Conservation (phyloP, 108 stramenopile species). For the Cyclostephanos tholiformis region DNA sequence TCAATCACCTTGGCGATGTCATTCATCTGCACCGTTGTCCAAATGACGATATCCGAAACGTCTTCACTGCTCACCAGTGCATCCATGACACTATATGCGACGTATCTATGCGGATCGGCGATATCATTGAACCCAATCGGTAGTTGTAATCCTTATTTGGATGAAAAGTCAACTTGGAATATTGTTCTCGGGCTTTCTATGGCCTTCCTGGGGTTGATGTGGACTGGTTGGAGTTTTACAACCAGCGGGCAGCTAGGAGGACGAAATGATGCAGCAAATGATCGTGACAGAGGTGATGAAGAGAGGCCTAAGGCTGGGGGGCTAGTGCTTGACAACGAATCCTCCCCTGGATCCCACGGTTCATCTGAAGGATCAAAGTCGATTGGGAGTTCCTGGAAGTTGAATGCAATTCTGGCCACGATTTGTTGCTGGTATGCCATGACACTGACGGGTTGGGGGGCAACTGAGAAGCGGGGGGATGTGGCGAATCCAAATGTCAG, state of each 20-base stretch:
- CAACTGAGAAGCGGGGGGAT: constrained; percentile 65
- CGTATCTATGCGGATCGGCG: constrained; percentile 79
- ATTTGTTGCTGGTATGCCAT: constrained; percentile 83
- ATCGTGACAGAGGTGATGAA: neutral
- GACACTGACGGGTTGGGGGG: constrained; percentile 92
- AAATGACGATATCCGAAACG: constrained; percentile 70
- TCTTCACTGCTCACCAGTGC: constrained; percentile 84
- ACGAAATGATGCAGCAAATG: constrained; percentile 20
- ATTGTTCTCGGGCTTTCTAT: constrained; percentile 80
- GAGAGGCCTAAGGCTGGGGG: constrained; percentile 52
- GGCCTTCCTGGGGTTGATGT: constrained; percentile 73
- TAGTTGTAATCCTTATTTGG: constrained; percentile 85
- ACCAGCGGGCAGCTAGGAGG: constrained; percentile 52
- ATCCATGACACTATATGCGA: constrained; percentile 80
- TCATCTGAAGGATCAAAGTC: constrained; percentile 13
- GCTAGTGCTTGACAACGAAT: constrained; percentile 35
- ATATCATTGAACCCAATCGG: constrained; percentile 76
- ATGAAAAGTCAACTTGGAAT: constrained; percentile 63
- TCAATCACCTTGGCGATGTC: constrained; percentile 75
- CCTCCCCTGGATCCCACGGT: constrained; percentile 18
- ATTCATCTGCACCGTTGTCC: constrained; percentile 62
- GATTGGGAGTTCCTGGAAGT: constrained; percentile 70
- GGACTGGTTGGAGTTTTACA: constrained; percentile 80
- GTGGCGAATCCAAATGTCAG: constrained; percentile 83
- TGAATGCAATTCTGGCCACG: constrained; percentile 81